These are phyloP conservation scores for Russula vinacea DNA, from an alignment of 768 basidiomycete species.

Conservation along the genomic window DNA sequence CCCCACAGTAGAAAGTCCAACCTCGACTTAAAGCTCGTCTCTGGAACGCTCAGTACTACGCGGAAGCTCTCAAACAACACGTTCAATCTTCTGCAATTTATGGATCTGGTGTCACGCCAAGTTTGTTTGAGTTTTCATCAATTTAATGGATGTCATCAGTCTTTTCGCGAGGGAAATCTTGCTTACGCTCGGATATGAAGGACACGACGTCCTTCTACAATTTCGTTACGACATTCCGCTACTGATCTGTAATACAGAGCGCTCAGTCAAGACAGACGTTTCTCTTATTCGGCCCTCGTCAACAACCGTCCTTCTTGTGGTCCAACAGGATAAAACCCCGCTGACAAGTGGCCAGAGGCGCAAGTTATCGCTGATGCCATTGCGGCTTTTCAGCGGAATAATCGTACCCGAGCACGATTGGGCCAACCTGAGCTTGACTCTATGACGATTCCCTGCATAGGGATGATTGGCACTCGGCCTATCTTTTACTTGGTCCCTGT, in stretches of 20 bases:
- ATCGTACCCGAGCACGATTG: background rate
- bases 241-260: background rate
- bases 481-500: constrained; percentile 10
- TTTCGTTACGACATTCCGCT: background rate
- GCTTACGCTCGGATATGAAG: background rate
- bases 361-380: constrained; percentile 17
- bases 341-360: constrained; percentile 4
- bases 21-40: background rate
- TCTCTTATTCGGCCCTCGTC: background rate
- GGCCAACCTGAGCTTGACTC: background rate
- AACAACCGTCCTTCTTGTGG: constrained; percentile 1
- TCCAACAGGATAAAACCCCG: background rate
- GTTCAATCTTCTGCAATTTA: background rate
- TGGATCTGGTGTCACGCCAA: constrained; percentile 10
- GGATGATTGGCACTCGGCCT: constrained; percentile 5
- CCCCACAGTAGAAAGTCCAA: background rate
- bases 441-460: constrained; percentile 11
- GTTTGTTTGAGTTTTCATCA: background rate
- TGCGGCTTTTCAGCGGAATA: constrained; percentile 4
- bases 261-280: background rate
- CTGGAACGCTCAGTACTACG: background rate
- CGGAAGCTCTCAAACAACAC: constrained; percentile 1
- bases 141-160: background rate
- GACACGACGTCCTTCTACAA: background rate
- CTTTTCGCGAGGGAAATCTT: background rate